These are phyloP conservation scores for Fraxinus quadrangulata DNA, from an alignment of 257 asterid genomes.

Conservation along the genomic window DNA sequence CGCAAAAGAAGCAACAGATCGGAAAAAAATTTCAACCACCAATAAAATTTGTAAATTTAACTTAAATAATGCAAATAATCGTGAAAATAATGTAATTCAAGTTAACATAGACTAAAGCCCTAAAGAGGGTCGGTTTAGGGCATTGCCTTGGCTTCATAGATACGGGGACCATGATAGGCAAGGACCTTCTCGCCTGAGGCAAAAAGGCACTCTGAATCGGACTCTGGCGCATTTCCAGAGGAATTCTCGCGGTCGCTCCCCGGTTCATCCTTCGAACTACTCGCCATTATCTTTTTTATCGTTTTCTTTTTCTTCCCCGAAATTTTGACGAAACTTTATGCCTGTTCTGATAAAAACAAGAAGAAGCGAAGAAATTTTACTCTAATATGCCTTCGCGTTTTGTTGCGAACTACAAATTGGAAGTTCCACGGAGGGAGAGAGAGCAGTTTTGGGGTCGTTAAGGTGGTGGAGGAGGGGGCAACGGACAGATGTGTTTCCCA, in stretches of 20 bases:
- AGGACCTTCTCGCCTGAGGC: constrained; percentile 88
- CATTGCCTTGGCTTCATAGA: constrained; percentile 68
- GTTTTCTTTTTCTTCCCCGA: background rate
- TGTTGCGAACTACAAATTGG: background rate
- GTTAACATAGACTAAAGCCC: constrained; percentile 29
- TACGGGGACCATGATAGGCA: constrained; percentile 87
- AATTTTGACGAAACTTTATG: background rate
- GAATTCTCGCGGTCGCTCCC: constrained; percentile 70
- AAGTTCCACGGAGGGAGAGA: background rate
- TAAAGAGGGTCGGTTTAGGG: constrained; percentile 15
- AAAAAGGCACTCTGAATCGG: constrained; percentile 54
- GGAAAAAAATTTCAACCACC: constrained; percentile 9
- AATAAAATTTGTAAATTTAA: background rate
- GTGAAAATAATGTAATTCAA: background rate
- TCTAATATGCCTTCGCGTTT: background rate
- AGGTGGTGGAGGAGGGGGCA: background rate
- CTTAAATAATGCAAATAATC: background rate
- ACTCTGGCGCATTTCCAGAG: constrained; percentile 64
- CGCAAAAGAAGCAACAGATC: constrained; percentile 28
- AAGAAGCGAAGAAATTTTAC: background rate
- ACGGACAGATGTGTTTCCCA: constrained; percentile 8
- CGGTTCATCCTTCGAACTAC: constrained; percentile 58
- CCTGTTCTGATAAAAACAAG: background rate
- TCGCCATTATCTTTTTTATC: constrained; percentile 30
- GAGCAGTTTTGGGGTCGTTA: background rate